A percentile compares a stretch with the other conserved stretches of the same genome.
phyloP scores from a whole-genome alignment of 176 grass and related monocot genomes.

The Saccharum spontaneum region DNA sequence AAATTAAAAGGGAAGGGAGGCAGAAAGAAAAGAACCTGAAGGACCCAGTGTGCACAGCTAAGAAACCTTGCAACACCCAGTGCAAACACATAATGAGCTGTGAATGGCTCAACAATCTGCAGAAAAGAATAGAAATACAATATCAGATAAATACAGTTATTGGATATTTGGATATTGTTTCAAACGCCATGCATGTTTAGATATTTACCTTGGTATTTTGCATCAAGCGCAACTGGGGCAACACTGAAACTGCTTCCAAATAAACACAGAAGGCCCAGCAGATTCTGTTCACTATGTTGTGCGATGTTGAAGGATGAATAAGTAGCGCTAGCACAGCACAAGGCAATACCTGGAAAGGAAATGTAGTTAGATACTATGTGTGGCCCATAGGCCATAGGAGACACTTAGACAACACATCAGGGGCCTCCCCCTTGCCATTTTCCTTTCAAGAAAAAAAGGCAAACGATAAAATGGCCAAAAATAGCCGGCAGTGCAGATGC shows the following conservation, averaged over 20 bases:
- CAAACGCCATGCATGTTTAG: slow-evolving; percentile 18
- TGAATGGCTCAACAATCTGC: slow-evolving; percentile 97
- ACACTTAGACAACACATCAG: background rate
- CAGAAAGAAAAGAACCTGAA: slow-evolving; percentile 70
- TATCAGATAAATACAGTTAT: slow-evolving; percentile 29
- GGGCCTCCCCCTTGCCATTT: background rate
- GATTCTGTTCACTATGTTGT: slow-evolving; percentile 86
- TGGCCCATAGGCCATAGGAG: background rate
- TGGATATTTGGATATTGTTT: background rate
- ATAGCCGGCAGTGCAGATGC: background rate
- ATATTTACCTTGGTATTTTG: slow-evolving; percentile 91
- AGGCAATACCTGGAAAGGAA: slow-evolving; percentile 62
- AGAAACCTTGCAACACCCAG: slow-evolving; percentile 96
- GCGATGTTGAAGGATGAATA: slow-evolving; percentile 86
- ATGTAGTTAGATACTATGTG: background rate
- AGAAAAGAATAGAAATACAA: background rate
- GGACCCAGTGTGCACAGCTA: slow-evolving; percentile 97
- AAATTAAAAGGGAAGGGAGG: background rate
- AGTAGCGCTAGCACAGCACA: slow-evolving; percentile 68
- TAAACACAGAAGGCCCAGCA: slow-evolving; percentile 98
- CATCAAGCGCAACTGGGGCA: slow-evolving; percentile 92
- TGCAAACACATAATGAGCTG: slow-evolving; percentile 98
- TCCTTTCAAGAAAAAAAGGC: background rate
- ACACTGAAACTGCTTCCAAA: slow-evolving; percentile 96
- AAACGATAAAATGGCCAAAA: slow-evolving; percentile 12